Percentiles rank a stretch among this genome's conserved stretches.
Conservation (phyloP, 164 flowering plant genomes). For the Vitis rotundifolia region DNA sequence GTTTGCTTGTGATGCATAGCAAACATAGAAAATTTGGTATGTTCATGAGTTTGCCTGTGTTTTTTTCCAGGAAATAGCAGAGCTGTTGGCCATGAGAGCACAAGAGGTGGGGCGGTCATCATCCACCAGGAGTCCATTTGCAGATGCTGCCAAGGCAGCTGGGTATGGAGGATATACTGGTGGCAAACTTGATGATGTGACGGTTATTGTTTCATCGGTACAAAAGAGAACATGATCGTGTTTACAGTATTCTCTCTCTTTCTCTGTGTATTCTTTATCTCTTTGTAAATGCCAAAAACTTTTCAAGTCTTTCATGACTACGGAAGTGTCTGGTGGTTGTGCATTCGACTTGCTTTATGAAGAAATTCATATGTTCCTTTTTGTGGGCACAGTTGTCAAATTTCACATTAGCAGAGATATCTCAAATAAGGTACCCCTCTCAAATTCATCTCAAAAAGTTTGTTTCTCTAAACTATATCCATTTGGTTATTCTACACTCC, state of each 20-base stretch:
- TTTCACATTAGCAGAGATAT: too few relatives aligned
- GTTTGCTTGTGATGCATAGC: too few relatives aligned
- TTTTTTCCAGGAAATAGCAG: slow-evolving; percentile 66
- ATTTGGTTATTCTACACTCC: too few relatives aligned
- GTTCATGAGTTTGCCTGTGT: not conserved
- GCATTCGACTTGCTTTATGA: too few relatives aligned
- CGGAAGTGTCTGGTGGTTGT: too few relatives aligned
- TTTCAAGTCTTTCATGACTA: not conserved
- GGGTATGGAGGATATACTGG: slow-evolving; percentile 69
- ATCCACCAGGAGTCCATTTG: slow-evolving; percentile 65
- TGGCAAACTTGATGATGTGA: slow-evolving; percentile 80
- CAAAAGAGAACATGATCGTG: slow-evolving; percentile 8
- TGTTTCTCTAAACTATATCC: too few relatives aligned
- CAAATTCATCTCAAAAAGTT: too few relatives aligned
- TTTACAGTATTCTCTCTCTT: not conserved
- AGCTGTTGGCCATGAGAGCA: slow-evolving; percentile 52
- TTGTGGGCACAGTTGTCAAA: too few relatives aligned
- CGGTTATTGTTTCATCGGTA: slow-evolving; percentile 77
- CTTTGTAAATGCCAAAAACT: not conserved
- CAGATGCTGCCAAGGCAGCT: slow-evolving; percentile 83
- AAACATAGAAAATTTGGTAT: not conserved
- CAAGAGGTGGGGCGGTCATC: slow-evolving; percentile 61
- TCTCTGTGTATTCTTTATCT: not conserved
- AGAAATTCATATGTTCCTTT: too few relatives aligned
- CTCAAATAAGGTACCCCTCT: too few relatives aligned